Evolutionary conservation across 2,329 filamentous ascomycete species (phyloP).

Genomic region (Diaporthe humulicola): DNA sequence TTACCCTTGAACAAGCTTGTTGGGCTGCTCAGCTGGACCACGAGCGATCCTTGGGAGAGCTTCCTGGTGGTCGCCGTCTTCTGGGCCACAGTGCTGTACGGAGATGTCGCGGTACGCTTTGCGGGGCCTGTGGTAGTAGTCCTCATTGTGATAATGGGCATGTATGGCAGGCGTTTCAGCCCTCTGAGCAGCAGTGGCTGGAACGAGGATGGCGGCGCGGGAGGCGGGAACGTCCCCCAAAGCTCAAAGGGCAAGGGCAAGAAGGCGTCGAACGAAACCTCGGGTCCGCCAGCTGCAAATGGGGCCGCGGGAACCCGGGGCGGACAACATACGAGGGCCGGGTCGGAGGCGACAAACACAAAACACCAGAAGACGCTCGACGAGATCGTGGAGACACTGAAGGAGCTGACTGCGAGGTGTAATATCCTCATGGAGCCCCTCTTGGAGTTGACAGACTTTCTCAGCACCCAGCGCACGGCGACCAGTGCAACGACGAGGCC

Average conservation of each 20-base stretch:
- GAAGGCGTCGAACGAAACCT: slow-evolving; percentile 41
- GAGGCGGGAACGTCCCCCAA: slow-evolving; percentile 45
- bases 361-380: slow-evolving; percentile 94
- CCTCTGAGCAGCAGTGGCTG: slow-evolving; percentile 89
- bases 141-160: slow-evolving; percentile 83
- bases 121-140: slow-evolving; percentile 89
- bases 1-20: slow-evolving; percentile 87
- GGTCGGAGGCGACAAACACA: slow-evolving; percentile 72
- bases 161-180: slow-evolving; percentile 93
- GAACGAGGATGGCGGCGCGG: slow-evolving; percentile 60
- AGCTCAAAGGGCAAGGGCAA: slow-evolving; percentile 39
- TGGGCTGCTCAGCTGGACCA: slow-evolving; percentile 93
- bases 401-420: slow-evolving; percentile 90
- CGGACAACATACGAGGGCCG: slow-evolving; percentile 56
- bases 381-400: slow-evolving; percentile 95
- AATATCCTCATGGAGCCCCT: slow-evolving; percentile 93
- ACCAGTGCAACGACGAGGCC: slow-evolving; percentile 93
- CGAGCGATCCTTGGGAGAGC: slow-evolving; percentile 95
- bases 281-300: slow-evolving; percentile 47
- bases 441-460: slow-evolving; percentile 89
- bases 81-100: slow-evolving; percentile 89
- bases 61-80: slow-evolving; percentile 88
- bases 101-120: slow-evolving; percentile 83
- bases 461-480: slow-evolving; percentile 90
- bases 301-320: slow-evolving; percentile 37